These are phyloP conservation scores for Pseudogymnoascus sp. DNA, from an alignment of 2,329 filamentous ascomycete genomes.

Conservation along the genomic window DNA sequence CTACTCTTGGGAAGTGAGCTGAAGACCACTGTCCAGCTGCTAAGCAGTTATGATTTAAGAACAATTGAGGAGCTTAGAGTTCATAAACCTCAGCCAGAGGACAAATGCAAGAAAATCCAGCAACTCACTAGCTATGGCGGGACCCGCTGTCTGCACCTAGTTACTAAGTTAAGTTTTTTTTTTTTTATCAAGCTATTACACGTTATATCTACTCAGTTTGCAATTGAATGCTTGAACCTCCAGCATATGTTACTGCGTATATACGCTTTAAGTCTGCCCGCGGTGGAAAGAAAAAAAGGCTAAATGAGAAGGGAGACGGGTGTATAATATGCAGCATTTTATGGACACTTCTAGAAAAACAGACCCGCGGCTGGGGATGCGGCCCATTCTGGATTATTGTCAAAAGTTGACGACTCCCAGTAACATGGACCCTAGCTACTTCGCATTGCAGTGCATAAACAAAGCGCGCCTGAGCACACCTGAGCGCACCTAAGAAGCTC, in stretches of 20 bases:
- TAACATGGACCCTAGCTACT: slow-evolving; percentile 13
- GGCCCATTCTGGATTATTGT: slow-evolving; percentile 15
- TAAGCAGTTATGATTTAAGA: slow-evolving; percentile 9
- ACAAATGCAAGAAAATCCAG: background rate
- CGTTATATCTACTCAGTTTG: too few relatives aligned
- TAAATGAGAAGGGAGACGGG: slow-evolving; percentile 11
- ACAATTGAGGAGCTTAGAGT: slow-evolving; percentile 3
- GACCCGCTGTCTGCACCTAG: background rate
- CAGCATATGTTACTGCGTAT: too few relatives aligned
- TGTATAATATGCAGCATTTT: slow-evolving; percentile 13
- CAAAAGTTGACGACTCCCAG: slow-evolving; percentile 19
- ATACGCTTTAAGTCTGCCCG: too few relatives aligned
- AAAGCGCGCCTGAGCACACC: background rate
- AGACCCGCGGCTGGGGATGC: slow-evolving; percentile 13
- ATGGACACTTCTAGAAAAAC: slow-evolving; percentile 11
- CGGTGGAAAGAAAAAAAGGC: slow-evolving; percentile 4
- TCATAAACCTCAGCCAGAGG: background rate
- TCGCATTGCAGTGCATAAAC: background rate
- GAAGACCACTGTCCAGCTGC: background rate
- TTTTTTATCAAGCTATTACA: too few relatives aligned
- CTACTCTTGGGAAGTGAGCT: slow-evolving; percentile 2
- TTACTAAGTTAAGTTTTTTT: too few relatives aligned
- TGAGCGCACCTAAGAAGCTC: background rate
- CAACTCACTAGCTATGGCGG: background rate
- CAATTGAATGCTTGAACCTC: too few relatives aligned